Evolutionary conservation across 2,329 filamentous ascomycete genomes (phyloP).

Genomic region (Monosporascus sp.): DNA sequence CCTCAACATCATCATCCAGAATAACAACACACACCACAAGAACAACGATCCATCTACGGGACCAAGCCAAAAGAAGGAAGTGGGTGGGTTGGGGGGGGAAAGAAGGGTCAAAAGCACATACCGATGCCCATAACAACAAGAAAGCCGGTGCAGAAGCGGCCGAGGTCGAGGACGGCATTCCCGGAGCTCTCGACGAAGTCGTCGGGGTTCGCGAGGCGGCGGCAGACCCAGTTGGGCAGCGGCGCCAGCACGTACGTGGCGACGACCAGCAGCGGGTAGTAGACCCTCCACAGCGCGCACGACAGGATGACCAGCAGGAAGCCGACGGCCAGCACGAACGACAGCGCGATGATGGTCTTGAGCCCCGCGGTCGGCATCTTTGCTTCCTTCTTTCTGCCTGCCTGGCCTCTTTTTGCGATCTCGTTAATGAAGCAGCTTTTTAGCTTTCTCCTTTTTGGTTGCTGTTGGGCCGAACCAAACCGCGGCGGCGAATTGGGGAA

Average conservation of each 20-base stretch:
- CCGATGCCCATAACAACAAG: conserved; percentile 96
- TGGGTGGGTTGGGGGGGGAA: background rate
- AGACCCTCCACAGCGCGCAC: conserved; percentile 89
- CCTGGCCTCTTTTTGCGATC: background rate
- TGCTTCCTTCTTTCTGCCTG: conserved; percentile 11
- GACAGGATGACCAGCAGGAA: conserved; percentile 99
- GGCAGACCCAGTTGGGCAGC: conserved; percentile 93
- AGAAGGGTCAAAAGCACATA: conserved; percentile 42
- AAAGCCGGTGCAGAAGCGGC: conserved; percentile 90
- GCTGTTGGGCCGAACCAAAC: background rate
- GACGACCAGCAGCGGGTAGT: conserved; percentile 91
- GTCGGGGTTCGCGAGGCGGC: conserved; percentile 82
- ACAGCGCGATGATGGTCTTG: conserved; percentile 98
- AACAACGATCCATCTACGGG: too few relatives aligned
- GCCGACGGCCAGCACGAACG: conserved; percentile 96
- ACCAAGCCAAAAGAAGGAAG: background rate
- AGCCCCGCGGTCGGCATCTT: conserved; percentile 75
- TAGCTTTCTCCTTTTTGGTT: background rate
- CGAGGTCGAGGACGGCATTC: conserved; percentile 84
- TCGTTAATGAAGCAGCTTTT: too few relatives aligned
- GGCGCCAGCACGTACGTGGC: conserved; percentile 92
- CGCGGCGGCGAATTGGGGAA: background rate
- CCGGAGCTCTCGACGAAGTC: conserved; percentile 87
- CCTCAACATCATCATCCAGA: too few relatives aligned
- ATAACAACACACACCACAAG: too few relatives aligned